Evolutionary conservation across 2,329 filamentous ascomycete species (phyloP), one percentile per base, ranked within the genome.

Genomic region (Knufia petricola): DNA sequence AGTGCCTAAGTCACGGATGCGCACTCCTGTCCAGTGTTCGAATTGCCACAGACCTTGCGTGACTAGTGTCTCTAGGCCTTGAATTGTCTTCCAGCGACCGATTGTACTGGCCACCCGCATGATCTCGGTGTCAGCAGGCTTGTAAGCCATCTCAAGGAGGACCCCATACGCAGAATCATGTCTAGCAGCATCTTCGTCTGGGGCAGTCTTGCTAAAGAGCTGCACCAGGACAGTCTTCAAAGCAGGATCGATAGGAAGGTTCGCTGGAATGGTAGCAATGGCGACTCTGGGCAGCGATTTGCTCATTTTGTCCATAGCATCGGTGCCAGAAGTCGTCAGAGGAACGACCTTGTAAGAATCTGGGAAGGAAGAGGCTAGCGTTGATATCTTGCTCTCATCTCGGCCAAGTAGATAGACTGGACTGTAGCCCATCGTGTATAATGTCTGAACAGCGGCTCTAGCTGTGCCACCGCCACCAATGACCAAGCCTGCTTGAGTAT

Each of bases 61-160:
- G 52, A 88, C 81, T 48, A 98, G 73, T 24, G 92, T 88, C 66
- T 98, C 92, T 32, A 95, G 67, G 0, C 92, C 92, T 6, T 87
- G 82, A 53, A 96, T 83, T 1, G 84, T 87, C 49, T 70, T 76
- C 92, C 92, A 98, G 2, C 83, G 82, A 20, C 53, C 55, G 7
- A 53, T 10, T 57, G 84, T 77, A 58, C 81, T 75, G 2, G 89
- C 90, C 62, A 95, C 70, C 63, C 85, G 77, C 81, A 96, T 95
- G 56, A 95, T 67, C 6, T 83, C 78, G 3, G 92, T 98, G 46
- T 85, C 76, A 0, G 77, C 73, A 17, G 92, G 92, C 66, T 90
- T 94, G 67, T 98, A 98, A 1, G 92, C 90, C 89, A 98, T 95
- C 66, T 98, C 92, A 2, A 96, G 69, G 52, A 96, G 68, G 10